Base-by-base conservation (phyloP, 2,329 filamentous ascomycete genomes). In the Elsinoe batatas region DNA sequence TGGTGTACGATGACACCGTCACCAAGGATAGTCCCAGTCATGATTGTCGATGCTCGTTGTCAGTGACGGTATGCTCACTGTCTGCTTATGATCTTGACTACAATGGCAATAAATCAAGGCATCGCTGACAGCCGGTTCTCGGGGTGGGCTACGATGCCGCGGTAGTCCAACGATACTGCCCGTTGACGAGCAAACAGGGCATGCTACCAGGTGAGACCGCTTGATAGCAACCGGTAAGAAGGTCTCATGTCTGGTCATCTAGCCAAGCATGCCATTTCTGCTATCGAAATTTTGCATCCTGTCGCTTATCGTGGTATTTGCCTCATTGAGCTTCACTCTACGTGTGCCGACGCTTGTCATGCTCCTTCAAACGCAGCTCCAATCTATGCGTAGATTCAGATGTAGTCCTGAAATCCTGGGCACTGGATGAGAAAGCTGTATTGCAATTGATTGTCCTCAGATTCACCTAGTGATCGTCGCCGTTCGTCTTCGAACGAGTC, bases 1-100 rank as follows among this genome's bases (percentile, higher is more conserved):
- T 54, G 51, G 11, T 54, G 37, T 2, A 43, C 51, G 10, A 18
- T 8, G 13, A 54, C 38, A 18, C 51, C 51, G 32, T 54, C 51
- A n/a, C 36, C 38, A 2, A 11, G 12, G 17, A 54, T 54, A 12
- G 51, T 20, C 2, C 17, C 37, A 11, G 37, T 35, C 51, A 54
- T 54, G 15, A 20, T 22, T 15, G 11, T 33, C 20, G 44, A 33
- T 15, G 10, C 15, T 44, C 15, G 26, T 30, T 30, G 26, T 30
- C 26, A 7, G 26, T 38, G 36, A 12, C 13, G n/a, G 36, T 38
- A 38, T 44, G 17, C 17, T 44, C 15, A 13, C 15, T 44, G 40
- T 10, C 20, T 17, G 40, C 26, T 30, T 30, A 30, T 5, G 4
- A 30, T 30, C 7, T 30, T 40, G 11, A 15, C 37, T n/a, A 6